A percentile compares a stretch with the other conserved stretches of the same genome.
Conservation (phyloP, 495 filamentous ascomycete species). For the Venustampulla echinocandica region DNA sequence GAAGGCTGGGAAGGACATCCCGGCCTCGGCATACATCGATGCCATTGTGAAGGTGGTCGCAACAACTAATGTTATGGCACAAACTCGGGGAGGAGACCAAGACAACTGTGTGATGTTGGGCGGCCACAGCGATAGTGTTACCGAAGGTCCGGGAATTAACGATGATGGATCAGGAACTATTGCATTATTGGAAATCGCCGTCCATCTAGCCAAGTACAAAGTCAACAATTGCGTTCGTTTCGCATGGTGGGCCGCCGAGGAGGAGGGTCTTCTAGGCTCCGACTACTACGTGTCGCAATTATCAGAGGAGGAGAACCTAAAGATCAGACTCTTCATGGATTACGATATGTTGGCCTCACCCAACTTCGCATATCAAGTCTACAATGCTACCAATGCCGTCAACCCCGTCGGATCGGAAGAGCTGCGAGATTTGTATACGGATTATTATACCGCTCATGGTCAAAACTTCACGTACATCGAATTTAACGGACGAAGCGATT, state of each 20-base stretch:
- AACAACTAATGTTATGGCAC: conserved; percentile 46
- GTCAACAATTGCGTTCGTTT: conserved; percentile 51
- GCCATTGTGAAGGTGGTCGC: conserved; percentile 34
- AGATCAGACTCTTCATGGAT: conserved; percentile 51
- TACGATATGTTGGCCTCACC: conserved; percentile 52
- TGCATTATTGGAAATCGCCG: conserved; percentile 45
- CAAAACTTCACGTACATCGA: conserved; percentile 44
- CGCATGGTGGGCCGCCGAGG: conserved; percentile 50
- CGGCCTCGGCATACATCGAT: conserved; percentile 48
- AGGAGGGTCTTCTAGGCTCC: conserved; percentile 49
- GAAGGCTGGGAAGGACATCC: conserved; percentile 35
- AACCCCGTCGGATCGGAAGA: conserved; percentile 42
- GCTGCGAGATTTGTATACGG: conserved; percentile 41
- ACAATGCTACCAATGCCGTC: conserved; percentile 34
- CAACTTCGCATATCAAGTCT: conserved; percentile 48
- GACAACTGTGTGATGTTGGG: conserved; percentile 51
- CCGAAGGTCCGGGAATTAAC: conserved; percentile 38
- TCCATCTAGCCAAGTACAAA: conserved; percentile 38
- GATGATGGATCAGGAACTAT: conserved; percentile 48
- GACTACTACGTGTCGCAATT: conserved; percentile 45
- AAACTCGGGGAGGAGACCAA: conserved; percentile 44
- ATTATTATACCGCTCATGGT: conserved; percentile 39
- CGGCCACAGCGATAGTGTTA: conserved; percentile 46
- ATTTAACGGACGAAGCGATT: conserved; percentile 49
- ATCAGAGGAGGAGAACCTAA: conserved; percentile 38